These are phyloP conservation scores for Moniliella sp. DNA, from an alignment of 1,284 basidiomycete genomes.

Conservation along the genomic window DNA sequence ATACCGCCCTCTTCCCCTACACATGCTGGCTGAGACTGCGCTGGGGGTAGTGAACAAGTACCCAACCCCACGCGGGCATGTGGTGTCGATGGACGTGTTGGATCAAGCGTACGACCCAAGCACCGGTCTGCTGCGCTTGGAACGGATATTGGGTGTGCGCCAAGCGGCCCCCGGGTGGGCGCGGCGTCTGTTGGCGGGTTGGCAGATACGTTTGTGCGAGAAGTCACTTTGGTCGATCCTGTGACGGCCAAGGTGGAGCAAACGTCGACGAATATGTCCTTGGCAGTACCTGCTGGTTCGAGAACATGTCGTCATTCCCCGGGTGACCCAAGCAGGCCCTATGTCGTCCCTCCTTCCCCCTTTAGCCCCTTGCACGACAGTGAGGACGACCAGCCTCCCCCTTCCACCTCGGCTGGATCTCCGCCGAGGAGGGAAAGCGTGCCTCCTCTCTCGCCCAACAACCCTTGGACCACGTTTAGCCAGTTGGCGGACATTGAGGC, in stretches of 20 bases:
- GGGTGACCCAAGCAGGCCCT: too few relatives aligned
- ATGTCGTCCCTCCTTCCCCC: slow-evolving; percentile 13
- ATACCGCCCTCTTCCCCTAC: slow-evolving; percentile 5
- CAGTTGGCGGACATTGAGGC: slow-evolving; percentile 11
- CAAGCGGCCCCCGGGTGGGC: slow-evolving; percentile 61
- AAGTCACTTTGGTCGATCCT: slow-evolving; percentile 51
- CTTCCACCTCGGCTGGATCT: not conserved
- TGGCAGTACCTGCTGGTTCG: slow-evolving; percentile 73
- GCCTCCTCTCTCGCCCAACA: slow-evolving; percentile 23
- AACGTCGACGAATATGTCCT: slow-evolving; percentile 41
- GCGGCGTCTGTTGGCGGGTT: slow-evolving; percentile 64
- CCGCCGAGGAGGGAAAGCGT: slow-evolving; percentile 5
- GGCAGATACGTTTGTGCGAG: slow-evolving; percentile 76
- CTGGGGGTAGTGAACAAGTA: slow-evolving; percentile 72
- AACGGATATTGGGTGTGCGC: slow-evolving; percentile 60
- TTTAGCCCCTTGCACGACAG: slow-evolving; percentile 33
- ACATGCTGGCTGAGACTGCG: slow-evolving; percentile 3
- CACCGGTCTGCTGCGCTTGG: slow-evolving; percentile 68
- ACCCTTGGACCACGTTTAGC: slow-evolving; percentile 5
- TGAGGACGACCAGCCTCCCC: slow-evolving; percentile 20
- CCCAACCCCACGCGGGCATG: slow-evolving; percentile 75
- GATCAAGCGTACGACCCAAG: slow-evolving; percentile 58
- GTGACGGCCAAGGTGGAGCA: slow-evolving; percentile 7
- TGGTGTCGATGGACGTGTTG: slow-evolving; percentile 62
- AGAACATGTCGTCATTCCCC: slow-evolving; percentile 66